Percentiles rank a stretch among this genome's conserved stretches.
Evolutionary conservation across 352 stramenopile species (phyloP).

Genomic region (Phytopythium kandeliae): DNA sequence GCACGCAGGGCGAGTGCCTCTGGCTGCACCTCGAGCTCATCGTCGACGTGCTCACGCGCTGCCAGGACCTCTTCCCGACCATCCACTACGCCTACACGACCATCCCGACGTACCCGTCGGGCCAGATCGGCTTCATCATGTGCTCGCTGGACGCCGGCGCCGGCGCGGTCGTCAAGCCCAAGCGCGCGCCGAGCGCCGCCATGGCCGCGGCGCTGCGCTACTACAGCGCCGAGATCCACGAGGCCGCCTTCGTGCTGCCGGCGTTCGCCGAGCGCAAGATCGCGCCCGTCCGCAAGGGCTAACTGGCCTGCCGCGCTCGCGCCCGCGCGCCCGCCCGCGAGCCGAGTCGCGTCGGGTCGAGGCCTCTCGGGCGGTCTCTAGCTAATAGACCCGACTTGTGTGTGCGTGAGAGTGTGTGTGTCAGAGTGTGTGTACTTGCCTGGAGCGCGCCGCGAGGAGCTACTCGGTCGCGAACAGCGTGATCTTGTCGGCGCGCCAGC

Average conservation of each 20-base stretch:
- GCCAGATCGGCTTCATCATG: slow-evolving; percentile 98
- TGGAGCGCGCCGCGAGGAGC: no score
- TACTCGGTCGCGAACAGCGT: slow-evolving; percentile 50
- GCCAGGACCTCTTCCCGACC: slow-evolving; percentile 88
- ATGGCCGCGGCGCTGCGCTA: slow-evolving; percentile 87
- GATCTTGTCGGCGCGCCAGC: slow-evolving; percentile 78
- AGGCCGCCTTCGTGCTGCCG: slow-evolving; percentile 96
- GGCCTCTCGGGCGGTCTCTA: no score
- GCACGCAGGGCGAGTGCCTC: slow-evolving; percentile 95
- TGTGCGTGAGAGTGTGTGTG: no score
- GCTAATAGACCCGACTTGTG: no score
- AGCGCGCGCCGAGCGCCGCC: slow-evolving; percentile 47
- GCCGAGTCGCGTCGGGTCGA: no score
- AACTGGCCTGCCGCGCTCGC: no score
- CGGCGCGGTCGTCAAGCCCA: slow-evolving; percentile 55
- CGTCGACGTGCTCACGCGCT: slow-evolving; percentile 89
- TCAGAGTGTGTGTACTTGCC: no score
- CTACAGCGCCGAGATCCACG: slow-evolving; percentile 93
- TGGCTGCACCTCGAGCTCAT: slow-evolving; percentile 99
- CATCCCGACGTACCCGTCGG: slow-evolving; percentile 98
- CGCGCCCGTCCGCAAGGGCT: slow-evolving; percentile 70
- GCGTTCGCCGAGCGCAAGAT: slow-evolving; percentile 90
- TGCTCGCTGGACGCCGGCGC: slow-evolving; percentile 72
- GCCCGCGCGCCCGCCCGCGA: no score
- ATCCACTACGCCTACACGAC: slow-evolving; percentile 99